These are phyloP conservation scores for Zygoascus ofunaensis DNA, from an alignment of 805 yeast genomes.

Conservation along the genomic window DNA sequence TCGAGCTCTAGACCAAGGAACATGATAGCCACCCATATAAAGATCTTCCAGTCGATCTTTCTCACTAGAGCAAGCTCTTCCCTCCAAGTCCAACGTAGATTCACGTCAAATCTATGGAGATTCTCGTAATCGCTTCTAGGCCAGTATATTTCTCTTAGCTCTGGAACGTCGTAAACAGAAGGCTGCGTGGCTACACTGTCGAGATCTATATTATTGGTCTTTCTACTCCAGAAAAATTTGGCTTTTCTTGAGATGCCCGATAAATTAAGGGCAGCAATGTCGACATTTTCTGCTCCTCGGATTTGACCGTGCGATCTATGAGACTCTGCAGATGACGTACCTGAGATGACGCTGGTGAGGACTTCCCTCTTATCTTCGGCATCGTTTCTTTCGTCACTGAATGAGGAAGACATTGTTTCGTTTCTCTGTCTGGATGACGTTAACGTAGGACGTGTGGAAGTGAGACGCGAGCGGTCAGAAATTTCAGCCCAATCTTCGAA, in stretches of 20 bases:
- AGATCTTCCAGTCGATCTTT: slow-evolving; percentile 48
- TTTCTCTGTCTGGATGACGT: too few relatives aligned
- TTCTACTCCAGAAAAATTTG: slow-evolving; percentile 5
- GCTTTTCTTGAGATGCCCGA: neutral
- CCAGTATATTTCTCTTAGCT: slow-evolving; percentile 5
- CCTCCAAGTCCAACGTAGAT: slow-evolving; percentile 42
- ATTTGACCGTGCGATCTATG: neutral
- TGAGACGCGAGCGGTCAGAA: too few relatives aligned
- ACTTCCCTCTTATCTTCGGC: too few relatives aligned
- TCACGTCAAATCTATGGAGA: slow-evolving; percentile 42
- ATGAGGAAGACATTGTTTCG: too few relatives aligned
- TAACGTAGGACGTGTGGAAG: too few relatives aligned
- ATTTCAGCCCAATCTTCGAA: too few relatives aligned
- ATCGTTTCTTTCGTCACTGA: too few relatives aligned
- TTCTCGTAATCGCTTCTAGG: slow-evolving; percentile 10
- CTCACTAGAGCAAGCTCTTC: slow-evolving; percentile 44
- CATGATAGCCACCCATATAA: slow-evolving; percentile 49
- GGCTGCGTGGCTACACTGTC: slow-evolving; percentile 10
- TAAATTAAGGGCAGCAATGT: neutral
- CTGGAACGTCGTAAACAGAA: slow-evolving; percentile 7
- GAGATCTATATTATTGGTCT: slow-evolving; percentile 4
- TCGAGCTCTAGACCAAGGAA: slow-evolving; percentile 52
- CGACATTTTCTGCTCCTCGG: neutral
- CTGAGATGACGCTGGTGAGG: neutral
- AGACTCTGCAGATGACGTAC: neutral